Percentiles rank a stretch among this genome's conserved stretches.
phyloP scores from a whole-genome alignment of 208 protist species.

The Trypanosoma rangeli region DNA sequence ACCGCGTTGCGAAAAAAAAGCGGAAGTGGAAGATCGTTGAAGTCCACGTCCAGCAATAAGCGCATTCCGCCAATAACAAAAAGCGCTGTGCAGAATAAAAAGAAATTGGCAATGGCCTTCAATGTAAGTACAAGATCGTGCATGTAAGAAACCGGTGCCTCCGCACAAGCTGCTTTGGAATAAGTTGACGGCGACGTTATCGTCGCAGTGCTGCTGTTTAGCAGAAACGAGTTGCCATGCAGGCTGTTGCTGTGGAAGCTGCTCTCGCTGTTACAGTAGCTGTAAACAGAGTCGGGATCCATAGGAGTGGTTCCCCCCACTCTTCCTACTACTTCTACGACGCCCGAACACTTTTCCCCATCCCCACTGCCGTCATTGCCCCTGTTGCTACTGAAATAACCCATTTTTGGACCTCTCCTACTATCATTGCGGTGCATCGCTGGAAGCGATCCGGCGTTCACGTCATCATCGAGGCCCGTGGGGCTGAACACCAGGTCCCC shows the following conservation, averaged over 20 bases:
- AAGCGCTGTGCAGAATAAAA: slow-evolving; percentile 40
- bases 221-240: neutral
- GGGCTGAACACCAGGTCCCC: neutral
- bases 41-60: slow-evolving; percentile 41
- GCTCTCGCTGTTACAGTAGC: neutral
- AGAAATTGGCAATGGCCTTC: slow-evolving; percentile 35
- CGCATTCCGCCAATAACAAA: slow-evolving; percentile 43
- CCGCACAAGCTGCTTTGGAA: neutral
- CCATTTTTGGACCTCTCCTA: neutral
- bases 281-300: neutral
- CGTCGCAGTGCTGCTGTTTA: neutral
- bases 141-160: neutral
- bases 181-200: neutral
- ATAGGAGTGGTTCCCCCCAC: neutral
- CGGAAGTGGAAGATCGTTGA: slow-evolving; percentile 50
- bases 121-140: slow-evolving; percentile 44
- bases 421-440: neutral
- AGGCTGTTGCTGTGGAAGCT: neutral
- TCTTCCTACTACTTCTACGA: neutral
- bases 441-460: neutral
- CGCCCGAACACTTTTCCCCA: neutral
- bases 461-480: neutral
- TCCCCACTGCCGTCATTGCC: neutral
- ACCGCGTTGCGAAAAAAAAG: slow-evolving; percentile 32
- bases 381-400: neutral